Conservation (phyloP, 306 rosid species). For the Medicago ruthenica region DNA sequence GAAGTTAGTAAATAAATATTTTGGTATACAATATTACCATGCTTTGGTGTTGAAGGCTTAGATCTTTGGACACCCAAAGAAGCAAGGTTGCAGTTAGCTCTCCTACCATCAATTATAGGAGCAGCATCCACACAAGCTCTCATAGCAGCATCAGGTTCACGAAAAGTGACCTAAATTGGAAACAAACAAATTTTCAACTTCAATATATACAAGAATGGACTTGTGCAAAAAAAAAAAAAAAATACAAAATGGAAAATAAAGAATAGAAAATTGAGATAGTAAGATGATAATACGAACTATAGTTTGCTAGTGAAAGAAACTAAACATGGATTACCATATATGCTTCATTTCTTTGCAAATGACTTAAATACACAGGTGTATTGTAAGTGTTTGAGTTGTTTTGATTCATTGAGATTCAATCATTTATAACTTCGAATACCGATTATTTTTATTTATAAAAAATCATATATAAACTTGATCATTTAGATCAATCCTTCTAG, state of each 20-base stretch:
- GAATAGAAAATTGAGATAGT: neutral
- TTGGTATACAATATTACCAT: conserved; percentile 49
- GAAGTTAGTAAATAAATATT: too few species aligned
- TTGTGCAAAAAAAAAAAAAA: too few species aligned
- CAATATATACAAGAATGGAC: neutral
- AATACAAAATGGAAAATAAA: too few species aligned
- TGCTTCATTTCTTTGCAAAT: neutral
- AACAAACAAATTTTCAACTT: neutral
- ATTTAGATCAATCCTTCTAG: conserved; percentile 32
- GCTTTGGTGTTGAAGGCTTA: conserved; percentile 98
- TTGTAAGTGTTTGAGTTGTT: neutral
- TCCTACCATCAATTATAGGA: conserved; percentile 93
- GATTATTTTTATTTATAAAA: neutral
- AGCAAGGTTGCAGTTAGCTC: conserved; percentile 99
- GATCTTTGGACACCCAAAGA: conserved; percentile 99
- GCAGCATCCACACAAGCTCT: conserved; percentile 99
- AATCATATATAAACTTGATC: neutral
- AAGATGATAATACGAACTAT: neutral
- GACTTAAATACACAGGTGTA: neutral
- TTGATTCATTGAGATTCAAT: neutral
- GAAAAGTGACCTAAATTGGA: conserved; percentile 72
- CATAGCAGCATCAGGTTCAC: conserved; percentile 95
- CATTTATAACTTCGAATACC: neutral
- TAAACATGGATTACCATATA: neutral
- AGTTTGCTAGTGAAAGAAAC: neutral